A percentile compares a stretch with the other conserved stretches of the same genome.
Evolutionary conservation across 139 green algal genomes (phyloP).

Genomic region (Chlorella sp.): DNA sequence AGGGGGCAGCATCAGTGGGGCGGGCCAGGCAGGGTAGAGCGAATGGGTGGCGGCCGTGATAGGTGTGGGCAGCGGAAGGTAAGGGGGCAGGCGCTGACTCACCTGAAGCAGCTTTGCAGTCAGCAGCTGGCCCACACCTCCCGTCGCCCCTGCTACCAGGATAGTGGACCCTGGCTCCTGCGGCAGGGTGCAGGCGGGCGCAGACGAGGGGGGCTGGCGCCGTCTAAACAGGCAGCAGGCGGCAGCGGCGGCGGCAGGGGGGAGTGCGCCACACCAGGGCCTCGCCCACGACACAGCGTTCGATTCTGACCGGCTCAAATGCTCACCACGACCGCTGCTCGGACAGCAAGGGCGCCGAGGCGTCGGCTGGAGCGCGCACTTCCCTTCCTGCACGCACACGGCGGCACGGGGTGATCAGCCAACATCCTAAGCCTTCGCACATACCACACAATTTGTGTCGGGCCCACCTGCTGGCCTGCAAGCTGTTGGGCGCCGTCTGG

Average conservation of each 20-base stretch:
- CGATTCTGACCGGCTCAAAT: neutral
- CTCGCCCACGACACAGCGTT: neutral
- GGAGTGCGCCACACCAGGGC: neutral
- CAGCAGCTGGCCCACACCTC: conserved; percentile 88
- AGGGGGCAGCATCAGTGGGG: neutral
- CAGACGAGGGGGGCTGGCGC: neutral
- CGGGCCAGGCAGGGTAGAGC: neutral
- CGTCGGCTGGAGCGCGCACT: neutral
- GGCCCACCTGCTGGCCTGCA: neutral
- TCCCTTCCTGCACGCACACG: neutral
- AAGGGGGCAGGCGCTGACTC: neutral
- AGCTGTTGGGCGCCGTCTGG: neutral
- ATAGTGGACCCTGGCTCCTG: conserved; percentile 64
- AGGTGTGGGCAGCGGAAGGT: neutral
- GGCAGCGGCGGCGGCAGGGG: neutral
- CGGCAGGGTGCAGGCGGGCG: neutral
- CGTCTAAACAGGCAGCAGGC: neutral
- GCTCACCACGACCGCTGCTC: conserved; percentile 9
- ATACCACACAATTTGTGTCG: neutral
- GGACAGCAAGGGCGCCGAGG: neutral
- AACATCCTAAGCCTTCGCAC: neutral
- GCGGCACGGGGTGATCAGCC: too few species aligned
- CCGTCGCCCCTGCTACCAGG: conserved; percentile 79
- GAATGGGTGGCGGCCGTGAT: neutral
- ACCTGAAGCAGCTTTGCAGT: conserved; percentile 88